A percentile compares a stretch with the other conserved stretches of the same genome.
phyloP scores from a whole-genome alignment of 1,139 yeast genomes.

The Nadsonia starkeyi-henricii region DNA sequence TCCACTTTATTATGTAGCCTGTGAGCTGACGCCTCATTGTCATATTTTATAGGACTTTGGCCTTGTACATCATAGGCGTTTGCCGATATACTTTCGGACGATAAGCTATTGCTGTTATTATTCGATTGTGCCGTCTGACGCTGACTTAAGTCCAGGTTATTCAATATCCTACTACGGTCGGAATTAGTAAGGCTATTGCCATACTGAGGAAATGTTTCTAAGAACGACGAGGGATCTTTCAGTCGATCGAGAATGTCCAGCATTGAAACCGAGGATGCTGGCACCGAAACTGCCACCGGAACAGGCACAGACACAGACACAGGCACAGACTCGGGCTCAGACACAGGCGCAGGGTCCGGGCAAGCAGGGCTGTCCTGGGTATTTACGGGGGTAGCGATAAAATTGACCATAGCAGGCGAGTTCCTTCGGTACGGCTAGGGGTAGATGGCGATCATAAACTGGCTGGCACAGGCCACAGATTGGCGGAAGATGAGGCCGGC shows the following conservation, averaged over 20 bases:
- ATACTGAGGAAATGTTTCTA: slow-evolving; percentile 37
- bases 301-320: too few species aligned
- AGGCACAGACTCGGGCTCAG: too few species aligned
- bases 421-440: too few species aligned
- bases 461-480: too few species aligned
- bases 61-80: not conserved
- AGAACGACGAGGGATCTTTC: slow-evolving; percentile 28
- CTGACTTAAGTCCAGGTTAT: slow-evolving; percentile 59
- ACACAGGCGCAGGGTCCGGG: slow-evolving; percentile 9
- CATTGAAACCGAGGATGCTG: slow-evolving; percentile 44
- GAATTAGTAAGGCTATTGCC: slow-evolving; percentile 29
- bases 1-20: slow-evolving; percentile 4
- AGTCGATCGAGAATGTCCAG: slow-evolving; percentile 17
- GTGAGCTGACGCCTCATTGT: slow-evolving; percentile 3
- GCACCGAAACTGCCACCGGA: too few species aligned
- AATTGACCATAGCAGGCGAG: too few species aligned
- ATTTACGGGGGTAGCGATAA: slow-evolving; percentile 38
- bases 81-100: slow-evolving; percentile 2
- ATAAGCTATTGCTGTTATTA: slow-evolving; percentile 17
- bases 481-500: too few species aligned
- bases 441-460: too few species aligned
- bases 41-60: not conserved
- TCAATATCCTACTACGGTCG: slow-evolving; percentile 51
- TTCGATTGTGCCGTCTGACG: slow-evolving; percentile 23
- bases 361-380: slow-evolving; percentile 37